Base-by-base conservation (phyloP, 345 rosid genomes). In the Trapa incisa region DNA sequence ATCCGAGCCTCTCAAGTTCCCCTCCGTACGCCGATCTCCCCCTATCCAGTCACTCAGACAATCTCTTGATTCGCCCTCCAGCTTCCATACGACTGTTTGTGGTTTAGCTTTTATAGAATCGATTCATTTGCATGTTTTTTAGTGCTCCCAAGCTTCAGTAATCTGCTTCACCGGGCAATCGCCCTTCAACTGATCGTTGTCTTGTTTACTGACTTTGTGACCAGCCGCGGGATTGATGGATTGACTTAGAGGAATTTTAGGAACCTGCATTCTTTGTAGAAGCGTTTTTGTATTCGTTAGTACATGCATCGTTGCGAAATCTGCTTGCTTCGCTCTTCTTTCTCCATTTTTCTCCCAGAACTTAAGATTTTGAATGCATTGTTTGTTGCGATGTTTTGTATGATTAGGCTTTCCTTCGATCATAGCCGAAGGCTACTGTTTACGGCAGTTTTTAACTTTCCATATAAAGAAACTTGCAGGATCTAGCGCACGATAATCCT, bases 1-100 rank as follows among this genome's bases (percentile, higher is more conserved):
- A 47, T 69, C 81, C 69, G 87, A 82, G 72, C 76, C 75, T 42
- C 71, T 69, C 75, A 78, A 75, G 68, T 86, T 83, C 42, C 84
- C 83, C 1, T 38, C 80, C 17, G 61, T 77, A 67, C 47, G 81
- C 75, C 14, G 43, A 67, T 63, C 15, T 57, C 43, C 47, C 37
- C 61, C 32, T 54, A 67, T 48, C 47, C 4, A 11, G 1, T 47
- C 42, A 39, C 37, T 66, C 39, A n/a, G 12, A 22, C 29, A 22
- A 39, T 56, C 1, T 4, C 37, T 68, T 64, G 41, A 11, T 10
- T 22, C 45, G 9, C 38, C 35, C 36, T 69, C 5, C 47, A 60
- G 64, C 39, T 7, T 54, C 29, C 57, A 5, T 22, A 17, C 5
- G 35, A 33, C 16, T 42, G 6, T 5, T 17, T 32, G 22, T 0